Base-by-base conservation (phyloP, 371 early-diverging fungal species). In the Mortierella sp. region DNA sequence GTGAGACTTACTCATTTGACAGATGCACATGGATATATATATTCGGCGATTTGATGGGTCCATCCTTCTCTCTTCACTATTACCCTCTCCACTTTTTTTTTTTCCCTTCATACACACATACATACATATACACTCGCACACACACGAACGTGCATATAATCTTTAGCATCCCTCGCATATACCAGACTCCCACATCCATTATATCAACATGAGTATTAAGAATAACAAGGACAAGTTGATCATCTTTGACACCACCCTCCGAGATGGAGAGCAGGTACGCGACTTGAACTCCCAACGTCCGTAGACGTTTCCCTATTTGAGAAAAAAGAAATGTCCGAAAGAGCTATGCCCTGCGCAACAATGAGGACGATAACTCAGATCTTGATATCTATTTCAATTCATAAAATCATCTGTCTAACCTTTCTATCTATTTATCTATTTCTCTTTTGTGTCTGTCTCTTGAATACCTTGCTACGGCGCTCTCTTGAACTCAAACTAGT, bases 181-280 rank as follows among this genome's bases (percentile, higher is more conserved):
- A 73, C 74, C 67, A 72, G 33, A 69, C 22, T 32, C 4, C 11
- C 40, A 52, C 64, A 52, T 13, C 43, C 21, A 45, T 45, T 58
- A 50, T 48, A 53, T 19, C 16, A 58, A n/a, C 65, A 82, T 65
- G 68, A 36, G 72, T 47, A 63, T 52, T 41, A 55, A 55, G 47
- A 63, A 45, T 32, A 63, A 75, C 66, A 93, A 94, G 85, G 90
- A 95, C 32, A 95, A 95, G 85, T 89, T 97, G 36, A 90, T 96
- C 77, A 92, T 98, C 72, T 97, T 97, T 77, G 97, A 98, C 80
- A 97, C 98, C 5, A 94, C 96, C 58, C 93, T 98, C 58, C 90
- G 98, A 74, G 98, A 98, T 83, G 97, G 97, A 64, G 98, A 98
- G 87, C 98, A 95, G 92, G 94, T 94, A 88, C 28, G 55, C 28